Conservation (phyloP, 768 basidiomycete species). For the Suillus americanus region DNA sequence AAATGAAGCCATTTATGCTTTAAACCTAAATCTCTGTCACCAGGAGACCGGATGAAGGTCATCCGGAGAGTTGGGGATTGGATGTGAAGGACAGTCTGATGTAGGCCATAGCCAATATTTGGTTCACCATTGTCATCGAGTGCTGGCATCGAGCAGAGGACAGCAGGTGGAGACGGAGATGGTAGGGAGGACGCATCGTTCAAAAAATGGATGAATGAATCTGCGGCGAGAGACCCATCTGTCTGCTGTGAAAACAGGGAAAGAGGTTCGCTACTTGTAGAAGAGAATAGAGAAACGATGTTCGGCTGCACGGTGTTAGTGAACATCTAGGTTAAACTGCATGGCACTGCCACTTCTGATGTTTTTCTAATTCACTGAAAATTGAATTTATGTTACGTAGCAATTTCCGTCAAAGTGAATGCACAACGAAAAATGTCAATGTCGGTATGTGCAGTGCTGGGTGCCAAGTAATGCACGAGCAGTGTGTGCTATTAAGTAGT, state of each 20-base stretch:
- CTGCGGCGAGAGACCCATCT: conserved; percentile 53
- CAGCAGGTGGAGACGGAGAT: conserved; percentile 44
- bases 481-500: background rate
- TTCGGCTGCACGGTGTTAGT: conserved; percentile 57
- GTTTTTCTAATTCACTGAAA: background rate
- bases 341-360: background rate
- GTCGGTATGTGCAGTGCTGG: background rate
- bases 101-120: conserved; percentile 40
- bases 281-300: conserved; percentile 73
- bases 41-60: conserved; percentile 59
- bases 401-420: background rate
- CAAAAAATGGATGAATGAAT: conserved; percentile 66
- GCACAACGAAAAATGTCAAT: background rate
- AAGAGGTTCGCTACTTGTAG: conserved; percentile 63
- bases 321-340: conserved; percentile 47
- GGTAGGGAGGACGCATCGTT: conserved; percentile 55
- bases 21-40: conserved; percentile 46
- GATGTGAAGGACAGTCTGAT: conserved; percentile 74
- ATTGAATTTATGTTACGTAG: background rate
- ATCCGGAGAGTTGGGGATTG: conserved; percentile 72
- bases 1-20: conserved; percentile 75
- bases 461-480: background rate
- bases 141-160: conserved; percentile 43
- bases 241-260: conserved; percentile 48
- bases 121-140: conserved; percentile 29